A percentile compares a stretch with the other conserved stretches of the same genome.
These are phyloP conservation scores for Oryza meridionalis DNA, from an alignment of 176 grass and related monocot genomes.

Conservation along the genomic window DNA sequence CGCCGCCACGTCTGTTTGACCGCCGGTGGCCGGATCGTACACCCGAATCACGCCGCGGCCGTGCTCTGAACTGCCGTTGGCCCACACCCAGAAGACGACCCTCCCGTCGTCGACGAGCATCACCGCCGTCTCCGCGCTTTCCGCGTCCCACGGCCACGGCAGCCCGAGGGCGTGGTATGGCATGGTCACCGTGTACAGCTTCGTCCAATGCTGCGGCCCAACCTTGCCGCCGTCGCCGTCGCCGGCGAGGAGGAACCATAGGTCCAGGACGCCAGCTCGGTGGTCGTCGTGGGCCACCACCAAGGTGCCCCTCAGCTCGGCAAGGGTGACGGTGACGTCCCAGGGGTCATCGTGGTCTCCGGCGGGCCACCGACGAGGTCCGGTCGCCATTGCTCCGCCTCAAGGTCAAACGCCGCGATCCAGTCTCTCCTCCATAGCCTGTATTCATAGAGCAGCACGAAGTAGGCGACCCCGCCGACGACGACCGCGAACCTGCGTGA, in stretches of 20 bases:
- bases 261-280: not conserved
- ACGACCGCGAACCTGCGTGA: not conserved
- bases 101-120: not conserved
- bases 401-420: slow-evolving; percentile 4
- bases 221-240: too few species aligned
- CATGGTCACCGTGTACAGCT: not conserved
- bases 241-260: not conserved
- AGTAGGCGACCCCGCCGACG: slow-evolving; percentile 6
- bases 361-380: not conserved
- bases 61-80: too few species aligned
- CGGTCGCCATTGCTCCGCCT: slow-evolving; percentile 11
- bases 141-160: too few species aligned
- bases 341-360: not conserved
- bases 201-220: not conserved
- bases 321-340: not conserved
- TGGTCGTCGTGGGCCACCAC: not conserved
- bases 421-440: not conserved
- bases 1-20: too few species aligned
- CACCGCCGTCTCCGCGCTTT: not conserved
- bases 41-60: too few species aligned
- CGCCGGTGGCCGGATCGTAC: too few species aligned
- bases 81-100: not conserved
- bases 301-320: not conserved
- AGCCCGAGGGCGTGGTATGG: not conserved
- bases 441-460: not conserved